Conservation (phyloP, 768 basidiomycete species). For the Pilatotrama ljubarskyi region DNA sequence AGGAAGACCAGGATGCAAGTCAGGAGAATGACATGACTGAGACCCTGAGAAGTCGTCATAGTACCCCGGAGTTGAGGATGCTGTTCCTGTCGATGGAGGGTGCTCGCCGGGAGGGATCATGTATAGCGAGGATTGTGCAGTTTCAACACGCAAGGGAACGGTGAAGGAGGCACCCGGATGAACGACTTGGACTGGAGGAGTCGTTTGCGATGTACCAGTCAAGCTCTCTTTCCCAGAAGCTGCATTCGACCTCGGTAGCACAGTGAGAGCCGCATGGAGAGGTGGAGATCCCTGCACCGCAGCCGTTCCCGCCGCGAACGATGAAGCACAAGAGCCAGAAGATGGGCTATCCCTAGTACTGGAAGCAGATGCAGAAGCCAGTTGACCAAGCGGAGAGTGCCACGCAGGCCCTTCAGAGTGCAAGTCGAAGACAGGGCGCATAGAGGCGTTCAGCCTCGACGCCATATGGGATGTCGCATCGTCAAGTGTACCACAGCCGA, state of each 20-base stretch:
- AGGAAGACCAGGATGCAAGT: background rate
- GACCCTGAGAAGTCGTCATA: background rate
- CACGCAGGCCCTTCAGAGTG: background rate
- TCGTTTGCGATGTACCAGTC: background rate
- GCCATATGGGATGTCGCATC: background rate
- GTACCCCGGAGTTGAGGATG: background rate
- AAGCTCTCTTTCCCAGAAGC: background rate
- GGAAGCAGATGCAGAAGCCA: background rate
- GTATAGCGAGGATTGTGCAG: background rate
- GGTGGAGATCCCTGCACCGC: too few relatives aligned
- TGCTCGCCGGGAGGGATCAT: background rate
- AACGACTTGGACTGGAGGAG: background rate
- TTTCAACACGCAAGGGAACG: conserved; percentile 3
- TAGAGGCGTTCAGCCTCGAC: background rate
- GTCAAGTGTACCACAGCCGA: too few relatives aligned
- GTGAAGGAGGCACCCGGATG: conserved; percentile 15
- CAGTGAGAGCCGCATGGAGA: too few relatives aligned
- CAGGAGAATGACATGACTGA: background rate
- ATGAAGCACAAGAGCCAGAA: background rate
- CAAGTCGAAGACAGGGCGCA: background rate
- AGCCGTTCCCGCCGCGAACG: too few relatives aligned
- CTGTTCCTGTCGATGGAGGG: background rate
- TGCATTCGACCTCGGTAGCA: background rate
- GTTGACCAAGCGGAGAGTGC: background rate
- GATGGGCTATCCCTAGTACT: background rate